Evolutionary conservation across 352 stramenopile genomes (phyloP), one percentile per base, ranked within the genome.

Genomic region (Globisporangium paroecandrum): DNA sequence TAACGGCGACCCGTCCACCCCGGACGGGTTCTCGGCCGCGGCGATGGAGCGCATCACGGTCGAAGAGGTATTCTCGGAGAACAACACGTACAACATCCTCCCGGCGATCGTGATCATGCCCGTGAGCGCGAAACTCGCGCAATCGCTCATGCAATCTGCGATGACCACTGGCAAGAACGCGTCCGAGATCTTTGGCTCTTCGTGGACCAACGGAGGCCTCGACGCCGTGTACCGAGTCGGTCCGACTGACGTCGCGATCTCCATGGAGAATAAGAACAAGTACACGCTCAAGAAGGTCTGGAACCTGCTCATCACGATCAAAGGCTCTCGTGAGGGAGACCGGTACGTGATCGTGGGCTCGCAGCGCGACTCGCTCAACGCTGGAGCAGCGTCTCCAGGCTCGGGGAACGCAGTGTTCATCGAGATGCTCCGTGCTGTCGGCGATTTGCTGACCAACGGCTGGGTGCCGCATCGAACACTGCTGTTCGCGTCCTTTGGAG

Each of bases 61-160:
- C 4, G 85, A 95, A 34, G 80, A 93, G 36, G 75, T 95, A 29
- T 95, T 91, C 65, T 93, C 83, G 12, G 66, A 65, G 25, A 85
- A 89, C 75, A 95, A 95, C 79, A 93, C 85, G 22, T 91, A 89
- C 75, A 91, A 91, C 73, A 77, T 92, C 64, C 66, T 95, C 15
- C 82, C 87, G n/a, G 67, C 72, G 12, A 76, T 95, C 72, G 70
- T 86, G 36, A 92, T 80, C 62, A 87, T 94, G 75, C 84, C 85
- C 1, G 78, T 94, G 29, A 93, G 84, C 51, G 82, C 81, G 20
- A 68, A 70, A 7, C 72, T 93, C 27, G 85, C 83, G n/a, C 66
- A 77, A 49, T 64, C 80, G 12, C 64, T 95, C 15, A 63, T 95
- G 15, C 29, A 72, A 4, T 59, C 65, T 1, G 32, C 41, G 1